Evolutionary conservation across 805 yeast genomes (phyloP), one percentile per base, ranked within the genome.

Genomic region (Ogataea naganishii): DNA sequence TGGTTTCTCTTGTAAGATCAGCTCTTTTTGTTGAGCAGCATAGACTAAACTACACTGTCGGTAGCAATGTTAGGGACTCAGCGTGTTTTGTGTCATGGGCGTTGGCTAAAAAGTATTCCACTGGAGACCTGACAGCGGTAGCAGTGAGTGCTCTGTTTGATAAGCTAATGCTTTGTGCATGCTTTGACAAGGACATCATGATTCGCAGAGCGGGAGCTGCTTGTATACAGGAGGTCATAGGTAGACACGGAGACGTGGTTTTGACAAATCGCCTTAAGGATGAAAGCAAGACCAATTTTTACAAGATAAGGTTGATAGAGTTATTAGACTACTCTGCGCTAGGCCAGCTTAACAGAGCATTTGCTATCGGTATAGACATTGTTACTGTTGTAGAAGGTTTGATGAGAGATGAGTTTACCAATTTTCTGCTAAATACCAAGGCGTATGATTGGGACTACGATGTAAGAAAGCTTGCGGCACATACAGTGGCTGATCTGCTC

Each of bases 31-130:
- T 81, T 30, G 79, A 77, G 33, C 83, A 78, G 37, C 57, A 61
- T 18, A 53, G 66, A 26, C 44, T 73, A 6, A 68, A 75, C 0
- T 57, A 60, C 14, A 57, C 74, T 0, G 49, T 69, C 6, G 94
- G 94, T 1, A 54, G 69, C 2, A 84, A 78, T 40, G 66, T 89
- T 2, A 64, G 94, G 34, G 97, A 88, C 51, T 75, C 96, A 0
- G 74, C 89, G 0, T 81, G 94, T 51, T 88, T 80, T 45, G 72
- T 82, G 0, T 55, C 74, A n/a, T 88, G 97, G 97, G 70, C 94
- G 0, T 31, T 80, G 12, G 64, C 72, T 20, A 64, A 80, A 39
- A 55, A 56, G 46, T 43, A 56, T 33, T 24, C 31, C 24, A 34
- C 38, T 1, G 21, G 29, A 0, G 44, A 44, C 7, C 36, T 60